Base-by-base conservation (phyloP, 768 basidiomycete genomes). In the Cystofilobasidium capitatum region DNA sequence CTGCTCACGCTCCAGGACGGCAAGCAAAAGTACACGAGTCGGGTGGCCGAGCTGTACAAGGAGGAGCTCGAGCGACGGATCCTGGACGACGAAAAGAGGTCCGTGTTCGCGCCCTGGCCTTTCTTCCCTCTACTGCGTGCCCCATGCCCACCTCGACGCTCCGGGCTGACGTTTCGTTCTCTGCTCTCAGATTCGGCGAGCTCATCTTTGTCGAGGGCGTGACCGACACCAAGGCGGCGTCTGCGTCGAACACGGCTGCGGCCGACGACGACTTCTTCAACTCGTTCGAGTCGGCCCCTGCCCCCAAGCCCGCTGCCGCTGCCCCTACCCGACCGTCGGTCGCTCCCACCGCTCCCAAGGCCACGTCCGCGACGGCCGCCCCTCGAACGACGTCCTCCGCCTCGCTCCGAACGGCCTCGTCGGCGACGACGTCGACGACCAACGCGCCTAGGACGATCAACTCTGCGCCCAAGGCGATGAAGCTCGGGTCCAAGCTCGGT, bases 181-280 rank as follows among this genome's bases (percentile, higher is more conserved):
- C 44, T 49, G 35, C 51, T 49, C 2, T 35, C 33, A 93, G 91
- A 72, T 91, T 83, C 75, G 89, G 91, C 0, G 79, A 82, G 31
- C 84, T 87, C 20, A 85, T 91, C 62, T 78, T 70, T 59, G 82
- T 93, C n/a, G 93, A 96, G 31, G 92, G 91, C n/a, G 79, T 85
- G 63, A 58, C 85, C 29, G 75, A 79, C 3, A 64, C 78, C 9
- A 72, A 79, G 49, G 70, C 79, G 5, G 49, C 80, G 12, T 75
- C 82, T 0, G 63, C 75, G 1, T 59, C 75, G 20, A 67, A 71
- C 20, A 73, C 74, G 1, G 80, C 78, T 64, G 75, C 75, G 51
- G 78, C 79, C 0, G 91, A 91, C 62, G 93, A 96, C 12, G 93
- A 97, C 75, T 99, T 99, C 78, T 99, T 97, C 79, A 86, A 89